phyloP scores from a whole-genome alignment of 768 basidiomycete genomes.

The Tephrocybe sp. region DNA sequence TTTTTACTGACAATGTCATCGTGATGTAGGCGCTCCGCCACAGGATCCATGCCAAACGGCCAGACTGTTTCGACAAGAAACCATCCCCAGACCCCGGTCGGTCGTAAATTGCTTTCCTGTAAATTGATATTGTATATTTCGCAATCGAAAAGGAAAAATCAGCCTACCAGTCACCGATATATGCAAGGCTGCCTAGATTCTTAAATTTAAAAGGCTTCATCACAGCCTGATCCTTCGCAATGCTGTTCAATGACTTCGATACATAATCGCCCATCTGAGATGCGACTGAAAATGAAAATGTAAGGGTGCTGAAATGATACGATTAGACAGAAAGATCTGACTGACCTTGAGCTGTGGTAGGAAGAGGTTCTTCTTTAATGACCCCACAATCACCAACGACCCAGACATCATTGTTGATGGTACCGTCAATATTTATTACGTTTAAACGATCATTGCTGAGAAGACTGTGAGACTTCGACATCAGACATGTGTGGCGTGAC shows the following conservation, averaged over 20 bases:
- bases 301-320: conserved; percentile 14
- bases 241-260: conserved; percentile 62
- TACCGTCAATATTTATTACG: conserved; percentile 52
- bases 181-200: conserved; percentile 76
- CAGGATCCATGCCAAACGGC: conserved; percentile 73
- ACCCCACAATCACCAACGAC: conserved; percentile 80
- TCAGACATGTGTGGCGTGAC: background rate
- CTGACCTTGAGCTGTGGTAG: conserved; percentile 82
- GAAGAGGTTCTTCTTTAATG: conserved; percentile 57
- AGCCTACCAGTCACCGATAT: conserved; percentile 75
- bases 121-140: conserved; percentile 2
- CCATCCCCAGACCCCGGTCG: conserved; percentile 49
- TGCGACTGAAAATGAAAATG: conserved; percentile 48
- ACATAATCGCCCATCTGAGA: conserved; percentile 75
- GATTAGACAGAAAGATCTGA: conserved; percentile 12
- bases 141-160: conserved; percentile 15
- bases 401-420: conserved; percentile 67
- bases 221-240: conserved; percentile 48
- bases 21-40: conserved; percentile 85
- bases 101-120: conserved; percentile 79
- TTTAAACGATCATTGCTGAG: conserved; percentile 61
- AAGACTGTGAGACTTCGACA: conserved; percentile 21
- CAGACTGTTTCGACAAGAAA: conserved; percentile 58
- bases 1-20: conserved; percentile 69
- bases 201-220: conserved; percentile 65